These are phyloP conservation scores for Gentiana macrophylla DNA, from an alignment of 257 asterid species.

Conservation along the genomic window DNA sequence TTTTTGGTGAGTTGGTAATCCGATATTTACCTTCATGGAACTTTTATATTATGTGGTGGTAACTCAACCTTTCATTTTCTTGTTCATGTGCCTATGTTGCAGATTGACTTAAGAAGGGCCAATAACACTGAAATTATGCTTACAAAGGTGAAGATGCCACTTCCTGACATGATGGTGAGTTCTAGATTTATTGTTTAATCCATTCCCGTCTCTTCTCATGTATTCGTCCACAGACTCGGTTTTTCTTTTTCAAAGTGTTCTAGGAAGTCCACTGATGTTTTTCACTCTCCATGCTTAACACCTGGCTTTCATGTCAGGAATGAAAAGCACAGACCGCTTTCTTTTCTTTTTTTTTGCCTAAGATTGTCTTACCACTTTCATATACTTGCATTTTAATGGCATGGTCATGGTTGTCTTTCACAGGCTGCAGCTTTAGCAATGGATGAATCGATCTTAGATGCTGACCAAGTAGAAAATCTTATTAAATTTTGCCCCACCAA, in stretches of 20 bases:
- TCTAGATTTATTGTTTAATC: background rate
- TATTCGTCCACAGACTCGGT: background rate
- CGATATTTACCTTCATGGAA: too few relatives aligned
- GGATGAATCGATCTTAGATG: constrained; percentile 70
- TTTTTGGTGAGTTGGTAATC: too few relatives aligned
- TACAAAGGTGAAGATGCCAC: constrained; percentile 99
- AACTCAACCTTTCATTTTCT: background rate
- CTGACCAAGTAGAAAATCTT: constrained; percentile 82
- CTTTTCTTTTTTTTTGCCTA: too few relatives aligned
- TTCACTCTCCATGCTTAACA: too few relatives aligned
- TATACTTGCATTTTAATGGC: too few relatives aligned
- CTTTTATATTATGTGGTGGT: too few relatives aligned
- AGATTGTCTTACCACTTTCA: too few relatives aligned
- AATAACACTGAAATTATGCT: constrained; percentile 98
- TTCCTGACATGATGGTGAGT: constrained; percentile 98
- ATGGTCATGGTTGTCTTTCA: background rate
- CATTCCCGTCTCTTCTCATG: too few relatives aligned
- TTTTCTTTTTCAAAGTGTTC: too few relatives aligned
- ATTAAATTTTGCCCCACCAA: constrained; percentile 87
- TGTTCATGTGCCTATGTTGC: constrained; percentile 13
- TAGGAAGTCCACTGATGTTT: too few relatives aligned
- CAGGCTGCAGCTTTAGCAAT: constrained; percentile 73
- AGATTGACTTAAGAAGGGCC: constrained; percentile 98
- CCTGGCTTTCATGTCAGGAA: too few relatives aligned
- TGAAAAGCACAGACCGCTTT: too few relatives aligned